Evolutionary conservation across 2,329 filamentous ascomycete genomes (phyloP).

Genomic region (Amylocarpus encephaloides): DNA sequence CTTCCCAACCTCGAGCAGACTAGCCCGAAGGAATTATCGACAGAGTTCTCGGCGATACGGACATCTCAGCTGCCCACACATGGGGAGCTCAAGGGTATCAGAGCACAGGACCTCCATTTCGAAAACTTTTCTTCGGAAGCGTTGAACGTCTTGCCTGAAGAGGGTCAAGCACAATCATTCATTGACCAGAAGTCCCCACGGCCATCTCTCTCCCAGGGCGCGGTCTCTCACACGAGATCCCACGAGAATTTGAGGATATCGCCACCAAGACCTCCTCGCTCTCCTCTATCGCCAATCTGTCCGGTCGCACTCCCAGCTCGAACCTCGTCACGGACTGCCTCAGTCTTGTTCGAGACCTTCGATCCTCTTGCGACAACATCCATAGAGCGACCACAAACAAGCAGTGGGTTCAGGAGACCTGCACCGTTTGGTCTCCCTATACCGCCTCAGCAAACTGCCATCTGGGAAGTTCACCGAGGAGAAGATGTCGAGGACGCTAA

Average conservation of each 20-base stretch:
- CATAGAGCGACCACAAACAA: slow-evolving; percentile 41
- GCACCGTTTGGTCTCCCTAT: slow-evolving; percentile 34
- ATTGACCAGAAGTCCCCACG: slow-evolving; percentile 17
- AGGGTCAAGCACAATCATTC: slow-evolving; percentile 9
- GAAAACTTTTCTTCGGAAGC: slow-evolving; percentile 44
- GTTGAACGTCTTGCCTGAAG: slow-evolving; percentile 24
- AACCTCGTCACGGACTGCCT: slow-evolving; percentile 47
- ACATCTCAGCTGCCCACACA: slow-evolving; percentile 33
- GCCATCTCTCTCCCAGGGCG: slow-evolving; percentile 14
- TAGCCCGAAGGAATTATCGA: slow-evolving; percentile 38
- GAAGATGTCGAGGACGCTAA: slow-evolving; percentile 1
- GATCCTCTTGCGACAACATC: slow-evolving; percentile 34
- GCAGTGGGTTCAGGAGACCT: slow-evolving; percentile 40
- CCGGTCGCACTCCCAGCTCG: slow-evolving; percentile 46
- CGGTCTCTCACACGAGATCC: slow-evolving; percentile 37
- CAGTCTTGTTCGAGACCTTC: slow-evolving; percentile 38
- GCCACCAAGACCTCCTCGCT: slow-evolving; percentile 46
- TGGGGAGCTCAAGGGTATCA: slow-evolving; percentile 34
- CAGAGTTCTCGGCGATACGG: slow-evolving; percentile 39
- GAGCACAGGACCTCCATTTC: slow-evolving; percentile 40
- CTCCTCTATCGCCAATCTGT: slow-evolving; percentile 34
- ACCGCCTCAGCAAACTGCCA: not conserved
- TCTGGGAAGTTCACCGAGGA: not conserved
- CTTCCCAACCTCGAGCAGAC: slow-evolving; percentile 36
- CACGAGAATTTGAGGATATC: slow-evolving; percentile 31